A percentile compares a stretch with the other conserved stretches of the same genome.
Evolutionary conservation across 768 basidiomycete genomes (phyloP).

Genomic region (Boletus sensibilis): DNA sequence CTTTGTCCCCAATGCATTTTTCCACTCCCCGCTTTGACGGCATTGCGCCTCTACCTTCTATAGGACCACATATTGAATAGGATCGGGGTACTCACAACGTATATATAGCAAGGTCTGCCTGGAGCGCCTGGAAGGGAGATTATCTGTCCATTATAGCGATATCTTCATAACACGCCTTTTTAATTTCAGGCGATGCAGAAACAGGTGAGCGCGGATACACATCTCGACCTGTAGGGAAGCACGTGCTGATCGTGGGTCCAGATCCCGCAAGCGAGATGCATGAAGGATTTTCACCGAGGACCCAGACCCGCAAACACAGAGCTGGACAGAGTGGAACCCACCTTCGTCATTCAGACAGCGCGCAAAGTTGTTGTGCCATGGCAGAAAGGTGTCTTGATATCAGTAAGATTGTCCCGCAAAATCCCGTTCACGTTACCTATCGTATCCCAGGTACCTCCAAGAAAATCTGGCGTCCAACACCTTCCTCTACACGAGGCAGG

Average conservation of each 20-base stretch:
- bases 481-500: conserved; percentile 21
- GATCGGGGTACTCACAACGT: not conserved
- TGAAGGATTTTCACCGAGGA: conserved; percentile 13
- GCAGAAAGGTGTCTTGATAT: conserved; percentile 24
- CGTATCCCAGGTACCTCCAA: conserved; percentile 26
- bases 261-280: conserved; percentile 14
- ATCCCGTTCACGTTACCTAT: conserved; percentile 7
- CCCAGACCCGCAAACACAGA: conserved; percentile 3
- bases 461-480: conserved; percentile 8
- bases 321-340: conserved; percentile 7
- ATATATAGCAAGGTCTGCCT: conserved; percentile 16
- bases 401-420: conserved; percentile 9
- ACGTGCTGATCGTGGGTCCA: conserved; percentile 27
- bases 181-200: conserved; percentile 21
- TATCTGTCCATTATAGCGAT: conserved; percentile 12
- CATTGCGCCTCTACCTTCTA: conserved; percentile 4
- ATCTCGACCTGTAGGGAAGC: conserved; percentile 19
- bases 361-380: conserved; percentile 17
- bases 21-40: conserved; percentile 22
- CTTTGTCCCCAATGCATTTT: conserved; percentile 20
- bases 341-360: conserved; percentile 27
- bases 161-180: conserved; percentile 27
- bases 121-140: conserved; percentile 6
- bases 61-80: conserved; percentile 4
- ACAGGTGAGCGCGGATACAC: conserved; percentile 16